Conservation (phyloP, 1,284 basidiomycete genomes). For the Peniophora sp. region DNA sequence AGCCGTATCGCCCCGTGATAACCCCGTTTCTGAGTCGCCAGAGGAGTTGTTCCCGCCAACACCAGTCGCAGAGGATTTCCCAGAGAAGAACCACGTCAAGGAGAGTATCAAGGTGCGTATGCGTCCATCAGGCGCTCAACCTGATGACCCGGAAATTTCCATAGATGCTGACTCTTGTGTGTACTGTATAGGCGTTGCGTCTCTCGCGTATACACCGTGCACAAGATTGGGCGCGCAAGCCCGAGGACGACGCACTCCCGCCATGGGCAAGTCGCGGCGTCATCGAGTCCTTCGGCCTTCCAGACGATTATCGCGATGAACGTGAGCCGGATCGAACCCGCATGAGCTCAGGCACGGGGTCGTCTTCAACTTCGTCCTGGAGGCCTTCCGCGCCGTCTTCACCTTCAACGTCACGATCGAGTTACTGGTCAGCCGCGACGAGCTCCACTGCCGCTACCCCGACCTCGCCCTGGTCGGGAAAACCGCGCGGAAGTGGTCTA, state of each 20-base stretch:
- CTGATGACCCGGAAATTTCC: no score
- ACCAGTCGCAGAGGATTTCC: background rate
- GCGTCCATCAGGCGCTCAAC: no score
- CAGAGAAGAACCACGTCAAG: background rate
- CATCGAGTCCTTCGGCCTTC: constrained; percentile 2
- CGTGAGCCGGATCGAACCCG: background rate
- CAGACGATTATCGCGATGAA: background rate
- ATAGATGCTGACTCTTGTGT: no score
- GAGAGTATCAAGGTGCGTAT: constrained; percentile 2
- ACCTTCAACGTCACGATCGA: background rate
- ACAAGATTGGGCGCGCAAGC: constrained; percentile 1
- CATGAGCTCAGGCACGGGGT: background rate
- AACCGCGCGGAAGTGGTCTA: background rate
- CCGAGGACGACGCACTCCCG: background rate
- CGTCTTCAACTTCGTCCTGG: constrained; percentile 2
- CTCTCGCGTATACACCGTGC: constrained; percentile 1
- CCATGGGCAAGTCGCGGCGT: constrained; percentile 4
- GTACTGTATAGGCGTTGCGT: background rate
- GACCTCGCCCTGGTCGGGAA: background rate
- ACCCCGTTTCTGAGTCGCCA: no score
- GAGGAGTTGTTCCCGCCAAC: constrained; percentile 2
- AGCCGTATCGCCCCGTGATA: no score
- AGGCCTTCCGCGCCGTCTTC: background rate
- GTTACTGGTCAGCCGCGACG: background rate
- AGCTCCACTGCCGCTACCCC: background rate